Percentiles rank a stretch among this genome's conserved stretches.
Conservation (phyloP, 495 filamentous ascomycete genomes). For the Neurospora sp. region DNA sequence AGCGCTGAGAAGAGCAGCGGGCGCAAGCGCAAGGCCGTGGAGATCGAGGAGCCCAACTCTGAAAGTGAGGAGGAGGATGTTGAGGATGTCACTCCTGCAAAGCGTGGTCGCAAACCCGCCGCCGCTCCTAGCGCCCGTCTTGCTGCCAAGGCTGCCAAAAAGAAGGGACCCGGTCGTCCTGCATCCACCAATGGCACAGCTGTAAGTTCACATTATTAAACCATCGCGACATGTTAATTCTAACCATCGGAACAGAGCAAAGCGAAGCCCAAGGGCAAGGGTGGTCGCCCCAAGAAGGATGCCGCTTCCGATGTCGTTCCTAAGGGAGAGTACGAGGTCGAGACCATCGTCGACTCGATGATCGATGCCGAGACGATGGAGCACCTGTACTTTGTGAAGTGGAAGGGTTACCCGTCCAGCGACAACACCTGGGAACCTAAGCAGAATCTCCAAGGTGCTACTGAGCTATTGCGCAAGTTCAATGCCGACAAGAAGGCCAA, state of each 20-base stretch:
- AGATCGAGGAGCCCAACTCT: slow-evolving; percentile 1
- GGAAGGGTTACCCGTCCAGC: slow-evolving; percentile 23
- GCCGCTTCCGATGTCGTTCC: slow-evolving; percentile 1
- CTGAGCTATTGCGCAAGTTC: slow-evolving; percentile 16
- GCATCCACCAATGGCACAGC: slow-evolving; percentile 8
- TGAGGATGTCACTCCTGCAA: not conserved
- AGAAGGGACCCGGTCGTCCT: slow-evolving; percentile 7
- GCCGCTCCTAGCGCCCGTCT: slow-evolving; percentile 15
- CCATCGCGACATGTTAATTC: not conserved
- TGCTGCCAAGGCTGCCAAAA: slow-evolving; percentile 16
- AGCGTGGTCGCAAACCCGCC: slow-evolving; percentile 14
- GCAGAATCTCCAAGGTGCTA: slow-evolving; percentile 18
- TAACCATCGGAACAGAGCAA: slow-evolving; percentile 4
- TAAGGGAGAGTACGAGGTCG: slow-evolving; percentile 27
- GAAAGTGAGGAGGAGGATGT: not conserved
- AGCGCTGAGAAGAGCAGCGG: slow-evolving; percentile 8
- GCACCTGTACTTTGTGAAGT: slow-evolving; percentile 32
- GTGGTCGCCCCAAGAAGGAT: slow-evolving; percentile 11
- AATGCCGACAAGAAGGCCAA: slow-evolving; percentile 19
- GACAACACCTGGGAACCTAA: slow-evolving; percentile 37
- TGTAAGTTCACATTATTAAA: not conserved
- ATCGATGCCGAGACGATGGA: slow-evolving; percentile 23
- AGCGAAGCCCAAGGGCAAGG: slow-evolving; percentile 10
- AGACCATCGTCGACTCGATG: slow-evolving; percentile 22
- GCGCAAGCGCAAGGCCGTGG: slow-evolving; percentile 17